Conservation (phyloP, 2,329 filamentous ascomycete species). For the Penicillium sp. region DNA sequence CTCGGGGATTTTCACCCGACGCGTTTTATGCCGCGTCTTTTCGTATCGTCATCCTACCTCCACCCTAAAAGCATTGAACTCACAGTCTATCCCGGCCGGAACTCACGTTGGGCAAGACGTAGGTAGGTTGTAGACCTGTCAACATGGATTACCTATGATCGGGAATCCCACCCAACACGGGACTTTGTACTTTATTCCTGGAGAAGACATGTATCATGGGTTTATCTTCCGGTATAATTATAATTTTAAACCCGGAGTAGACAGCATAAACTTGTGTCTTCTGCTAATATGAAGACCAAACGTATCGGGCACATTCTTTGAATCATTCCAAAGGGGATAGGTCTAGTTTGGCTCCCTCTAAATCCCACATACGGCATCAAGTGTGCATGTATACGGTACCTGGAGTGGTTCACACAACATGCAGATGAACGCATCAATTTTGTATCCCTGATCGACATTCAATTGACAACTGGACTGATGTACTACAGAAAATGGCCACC, state of each 20-base stretch:
- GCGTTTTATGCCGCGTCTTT: background rate
- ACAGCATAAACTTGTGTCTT: background rate
- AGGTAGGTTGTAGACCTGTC: background rate
- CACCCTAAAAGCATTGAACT: background rate
- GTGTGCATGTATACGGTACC: background rate
- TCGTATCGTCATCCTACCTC: slow-evolving; percentile 1
- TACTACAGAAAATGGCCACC: background rate
- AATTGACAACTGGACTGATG: background rate
- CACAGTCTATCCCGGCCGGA: background rate
- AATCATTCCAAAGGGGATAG: background rate
- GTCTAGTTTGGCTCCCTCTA: background rate
- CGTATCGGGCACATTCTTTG: background rate
- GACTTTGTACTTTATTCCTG: background rate
- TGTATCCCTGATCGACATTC: slow-evolving; percentile 2
- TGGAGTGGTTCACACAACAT: background rate
- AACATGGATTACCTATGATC: background rate
- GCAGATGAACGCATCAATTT: background rate
- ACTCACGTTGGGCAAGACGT: background rate
- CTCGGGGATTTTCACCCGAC: background rate
- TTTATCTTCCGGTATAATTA: background rate
- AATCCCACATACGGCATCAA: background rate
- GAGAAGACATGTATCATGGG: background rate
- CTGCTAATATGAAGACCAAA: background rate
- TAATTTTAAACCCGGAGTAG: background rate
- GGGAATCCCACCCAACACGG: background rate